Percentiles rank a stretch among this genome's conserved stretches.
Evolutionary conservation across 1,139 yeast genomes (phyloP).

Genomic region (Pichia sp.): DNA sequence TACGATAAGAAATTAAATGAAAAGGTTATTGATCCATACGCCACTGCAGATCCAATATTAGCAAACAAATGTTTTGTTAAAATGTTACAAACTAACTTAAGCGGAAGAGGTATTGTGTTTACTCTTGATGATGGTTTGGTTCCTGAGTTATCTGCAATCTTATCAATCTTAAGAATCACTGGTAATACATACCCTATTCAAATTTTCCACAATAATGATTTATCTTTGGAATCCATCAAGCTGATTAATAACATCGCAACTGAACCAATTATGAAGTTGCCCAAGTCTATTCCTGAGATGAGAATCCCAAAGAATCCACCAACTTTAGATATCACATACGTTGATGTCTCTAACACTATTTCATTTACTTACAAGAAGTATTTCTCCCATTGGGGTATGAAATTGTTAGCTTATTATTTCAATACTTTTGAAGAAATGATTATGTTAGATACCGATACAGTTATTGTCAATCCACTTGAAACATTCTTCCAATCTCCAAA

Average conservation of each 20-base stretch:
- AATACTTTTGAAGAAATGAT: conserved; percentile 50
- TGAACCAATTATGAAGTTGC: conserved; percentile 32
- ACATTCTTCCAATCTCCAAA: conserved; percentile 35
- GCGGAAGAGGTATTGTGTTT: conserved; percentile 52
- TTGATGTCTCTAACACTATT: conserved; percentile 41
- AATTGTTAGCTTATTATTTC: conserved; percentile 47
- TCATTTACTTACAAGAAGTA: conserved; percentile 31
- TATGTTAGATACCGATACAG: conserved; percentile 54
- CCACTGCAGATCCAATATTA: conserved; percentile 2
- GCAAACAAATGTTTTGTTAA: conserved; percentile 37
- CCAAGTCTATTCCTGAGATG: conserved; percentile 24
- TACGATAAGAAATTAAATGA: conserved; percentile 23
- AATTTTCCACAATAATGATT: conserved; percentile 47
- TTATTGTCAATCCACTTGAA: conserved; percentile 42
- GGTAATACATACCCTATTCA: conserved; percentile 53
- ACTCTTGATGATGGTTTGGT: conserved; percentile 46
- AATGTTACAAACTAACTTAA: conserved; percentile 37
- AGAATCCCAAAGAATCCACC: conserved; percentile 26
- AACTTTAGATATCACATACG: conserved; percentile 46
- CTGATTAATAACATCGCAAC: conserved; percentile 37
- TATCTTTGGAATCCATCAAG: conserved; percentile 31
- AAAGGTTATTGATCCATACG: conserved; percentile 13
- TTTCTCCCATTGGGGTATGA: conserved; percentile 46
- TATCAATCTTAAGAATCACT: conserved; percentile 45
- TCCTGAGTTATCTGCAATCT: conserved; percentile 43